Evolutionary conservation across 768 basidiomycete genomes (phyloP), one percentile per base, ranked within the genome.

Genomic region (Kwoniella heveanensis): DNA sequence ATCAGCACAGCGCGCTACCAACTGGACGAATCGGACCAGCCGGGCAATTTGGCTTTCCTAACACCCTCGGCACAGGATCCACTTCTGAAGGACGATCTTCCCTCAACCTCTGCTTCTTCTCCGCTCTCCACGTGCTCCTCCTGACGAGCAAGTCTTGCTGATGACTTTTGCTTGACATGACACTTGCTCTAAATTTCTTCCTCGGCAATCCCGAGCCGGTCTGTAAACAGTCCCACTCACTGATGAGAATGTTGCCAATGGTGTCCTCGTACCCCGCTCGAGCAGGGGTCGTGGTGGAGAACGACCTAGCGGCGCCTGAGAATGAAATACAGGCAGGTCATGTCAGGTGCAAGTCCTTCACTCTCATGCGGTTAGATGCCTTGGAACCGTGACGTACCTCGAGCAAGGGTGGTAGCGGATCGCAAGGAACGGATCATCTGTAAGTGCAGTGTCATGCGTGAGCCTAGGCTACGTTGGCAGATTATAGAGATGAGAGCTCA

Each of bases 191-290:
- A 10, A 44, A 44, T 10, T 17, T 3, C 19, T 9, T 44, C 15
- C 39, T 44, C 39, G 44, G 36, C 55, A 25, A 57, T 46, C 7
- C 24, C 39, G 39, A 44, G 39, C 39, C 39, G 39, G 39, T 9
- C 39, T 3, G 19, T 44, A 44, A 19, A 44, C 39, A 22, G 26
- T 1, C 8, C 13, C 13, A 65, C 76, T 47, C 56, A 77, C 76
- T 86, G 74, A 99, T 89, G 72, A 88, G 87, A 68, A 99, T 86
- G 83, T 97, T 99, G 78, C 85, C 84, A 77, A 93, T 88, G 53
- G 92, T 93, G 77, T 90, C 89, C 58, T 88, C 91, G 80, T 98
- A 98, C 74, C 86, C 87, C 68, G 82, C 84, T 73, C 90, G 85
- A 70, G 87, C 77, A 48, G 85, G 85, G 15, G 62, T 52, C 69